Evolutionary conservation across 192 early-diverging fungal genomes (phyloP), one percentile per base, ranked within the genome.

Genomic region (Podila epigama): DNA sequence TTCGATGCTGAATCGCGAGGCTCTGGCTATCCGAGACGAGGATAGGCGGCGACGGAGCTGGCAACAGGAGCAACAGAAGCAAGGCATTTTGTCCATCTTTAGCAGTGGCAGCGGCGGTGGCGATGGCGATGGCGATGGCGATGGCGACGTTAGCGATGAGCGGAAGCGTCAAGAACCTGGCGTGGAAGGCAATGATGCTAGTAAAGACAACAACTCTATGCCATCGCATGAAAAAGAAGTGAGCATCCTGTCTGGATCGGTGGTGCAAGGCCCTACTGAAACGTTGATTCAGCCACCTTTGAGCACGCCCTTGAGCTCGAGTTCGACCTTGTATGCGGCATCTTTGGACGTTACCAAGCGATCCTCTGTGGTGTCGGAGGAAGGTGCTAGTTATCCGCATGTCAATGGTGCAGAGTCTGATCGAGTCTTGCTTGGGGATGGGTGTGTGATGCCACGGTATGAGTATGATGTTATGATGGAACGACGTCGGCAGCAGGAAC

Each of bases 1-100:
- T 25, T 57, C 68, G 3, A 34, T 61, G 40, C 42, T 70, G 53
- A 61, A 70, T 42, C 33, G 60, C 3, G 52, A 62, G 34, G 59
- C 39, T 1, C 41, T 29, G 15, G 60, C 60, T 6, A 39, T 60
- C n/a, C 68, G 51, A 5, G 62, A 42, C 16, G 35, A 54, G 48
- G 36, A 36, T 35, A 28, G 16, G 7, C n/a, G 2, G 60, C 35
- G 12, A 51, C 32, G 18, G 18, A 51, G 41, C 29, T 28, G 44
- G 48, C 41, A 60, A 31, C 40, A 48, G 25, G 44, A 15, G n/a
- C n/a, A 48, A 4, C 44, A 48, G 0, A 22, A 1, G 44, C 20
- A 22, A 18, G 44, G 20, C n/a, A 3, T 8, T 20, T 13, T n/a
- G n/a, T n/a, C n/a, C n/a, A n/a, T n/a, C n/a, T n/a, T n/a, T n/a